Base-by-base conservation (phyloP, 2,329 filamentous ascomycete genomes). In the Penicillium sp. region DNA sequence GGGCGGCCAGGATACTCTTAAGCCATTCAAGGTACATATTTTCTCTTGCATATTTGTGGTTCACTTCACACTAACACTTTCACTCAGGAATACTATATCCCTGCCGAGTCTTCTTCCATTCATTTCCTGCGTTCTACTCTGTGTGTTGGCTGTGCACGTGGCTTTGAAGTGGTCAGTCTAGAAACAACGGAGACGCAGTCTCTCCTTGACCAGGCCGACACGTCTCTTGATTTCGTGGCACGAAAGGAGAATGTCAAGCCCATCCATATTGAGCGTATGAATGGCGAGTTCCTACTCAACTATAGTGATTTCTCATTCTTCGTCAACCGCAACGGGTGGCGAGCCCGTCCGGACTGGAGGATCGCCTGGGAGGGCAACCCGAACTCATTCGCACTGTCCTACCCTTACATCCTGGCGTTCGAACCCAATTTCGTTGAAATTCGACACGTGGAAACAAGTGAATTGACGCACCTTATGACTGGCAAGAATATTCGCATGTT, bases 221-320 rank as follows among this genome's bases (percentile, higher is more conserved):
- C 94, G 0, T 97, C 93, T 17, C 87, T 99, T 60, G 94, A 99
- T 78, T 97, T 99, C 72, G 93, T 99, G 50, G 90, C 92, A 23
- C 87, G 92, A 58, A 94, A 94, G 73, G 93, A 97, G 76, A 91
- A 91, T 69, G 91, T 94, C 69, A 92, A 90, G 73, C 93, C 94
- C 3, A 95, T 99, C 63, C 93, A 97, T 71, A 97, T 99, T 66
- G 95, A 99, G 76, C 89, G 94, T 46, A 88, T 97, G 72, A 95
- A 95, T 67, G 93, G 93, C 73, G 94, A 99, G 73, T 99, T 99
- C 81, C 77, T 99, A 66, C 87, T 99, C 63, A 97, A 97, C 77
- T 99, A 99, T 78, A 94, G 91, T 5, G 94, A 99, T 74, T 99
- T 97, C 77, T 96, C 91, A 13, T 99, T 99, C 85, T 99, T 97